Percentiles rank a stretch among this genome's conserved stretches.
Conservation (phyloP, 2,329 filamentous ascomycete species). For the Hymenoscyphus repandus region DNA sequence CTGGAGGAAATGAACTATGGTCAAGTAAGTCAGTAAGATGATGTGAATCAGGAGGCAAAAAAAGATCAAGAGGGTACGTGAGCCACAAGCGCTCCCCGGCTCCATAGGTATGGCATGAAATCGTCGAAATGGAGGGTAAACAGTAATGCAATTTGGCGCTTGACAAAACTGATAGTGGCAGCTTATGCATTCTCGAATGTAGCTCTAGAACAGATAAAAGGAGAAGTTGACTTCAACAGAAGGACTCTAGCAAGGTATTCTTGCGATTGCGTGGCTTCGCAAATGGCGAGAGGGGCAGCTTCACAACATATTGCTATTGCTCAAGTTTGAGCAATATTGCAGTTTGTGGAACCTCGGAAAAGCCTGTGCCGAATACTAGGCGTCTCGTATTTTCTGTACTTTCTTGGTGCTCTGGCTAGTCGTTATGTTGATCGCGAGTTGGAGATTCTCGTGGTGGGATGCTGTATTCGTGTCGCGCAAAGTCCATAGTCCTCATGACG, state of each 20-base stretch:
- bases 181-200: too few species aligned
- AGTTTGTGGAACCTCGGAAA: not conserved
- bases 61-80: not conserved
- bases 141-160: too few species aligned
- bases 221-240: not conserved
- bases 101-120: too few species aligned
- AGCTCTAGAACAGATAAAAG: not conserved
- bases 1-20: constrained; percentile 93
- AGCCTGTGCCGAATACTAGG: not conserved
- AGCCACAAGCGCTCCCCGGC: not conserved
- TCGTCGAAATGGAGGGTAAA: too few species aligned
- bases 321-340: not conserved
- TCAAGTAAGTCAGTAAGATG: constrained; percentile 19
- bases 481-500: not conserved
- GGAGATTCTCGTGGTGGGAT: not conserved
- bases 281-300: not conserved
- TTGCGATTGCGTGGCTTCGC: not conserved
- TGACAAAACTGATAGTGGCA: too few species aligned
- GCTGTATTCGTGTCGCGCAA: not conserved
- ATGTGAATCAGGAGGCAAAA: not conserved
- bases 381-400: not conserved
- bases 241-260: not conserved
- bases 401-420: not conserved
- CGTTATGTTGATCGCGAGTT: not conserved
- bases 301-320: not conserved